These are phyloP conservation scores for Sugiyamaella japonica DNA, from an alignment of 1,139 yeast genomes.

Conservation along the genomic window DNA sequence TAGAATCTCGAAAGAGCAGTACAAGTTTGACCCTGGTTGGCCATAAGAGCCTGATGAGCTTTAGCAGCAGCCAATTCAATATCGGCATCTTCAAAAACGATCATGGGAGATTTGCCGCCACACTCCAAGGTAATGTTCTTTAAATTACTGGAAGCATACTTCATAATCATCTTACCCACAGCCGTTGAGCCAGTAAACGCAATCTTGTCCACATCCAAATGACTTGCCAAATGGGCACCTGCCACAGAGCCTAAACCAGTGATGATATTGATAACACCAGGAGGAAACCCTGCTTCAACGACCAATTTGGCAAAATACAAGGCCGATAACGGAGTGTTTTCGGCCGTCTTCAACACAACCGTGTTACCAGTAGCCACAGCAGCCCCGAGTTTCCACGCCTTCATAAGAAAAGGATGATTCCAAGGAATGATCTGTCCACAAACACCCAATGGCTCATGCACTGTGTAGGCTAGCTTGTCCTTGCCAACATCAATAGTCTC, in stretches of 20 bases:
- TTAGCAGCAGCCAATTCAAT: conserved; percentile 57
- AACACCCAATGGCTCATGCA: conserved; percentile 72
- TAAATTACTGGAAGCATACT: conserved; percentile 68
- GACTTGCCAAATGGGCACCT: conserved; percentile 71
- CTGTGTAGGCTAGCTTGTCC: conserved; percentile 59
- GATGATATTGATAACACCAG: conserved; percentile 72
- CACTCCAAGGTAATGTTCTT: conserved; percentile 80
- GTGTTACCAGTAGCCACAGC: conserved; percentile 79
- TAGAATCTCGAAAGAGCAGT: conserved; percentile 82
- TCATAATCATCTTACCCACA: conserved; percentile 75
- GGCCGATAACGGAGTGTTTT: conserved; percentile 76
- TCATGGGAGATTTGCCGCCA: conserved; percentile 84
- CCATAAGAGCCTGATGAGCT: conserved; percentile 61
- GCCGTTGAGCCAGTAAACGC: conserved; percentile 89
- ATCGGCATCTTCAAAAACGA: conserved; percentile 72
- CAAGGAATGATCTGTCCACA: conserved; percentile 87
- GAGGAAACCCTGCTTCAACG: conserved; percentile 72
- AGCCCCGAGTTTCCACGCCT: conserved; percentile 81
- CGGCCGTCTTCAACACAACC: conserved; percentile 73
- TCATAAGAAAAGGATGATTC: conserved; percentile 86
- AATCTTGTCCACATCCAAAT: conserved; percentile 69
- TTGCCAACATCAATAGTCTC: conserved; percentile 64
- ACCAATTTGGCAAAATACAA: conserved; percentile 59
- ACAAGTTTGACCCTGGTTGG: conserved; percentile 84
- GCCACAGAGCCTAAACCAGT: conserved; percentile 71